These are phyloP conservation scores for Apiotrichum porosum DNA, from an alignment of 1,284 basidiomycete genomes.

Conservation along the genomic window DNA sequence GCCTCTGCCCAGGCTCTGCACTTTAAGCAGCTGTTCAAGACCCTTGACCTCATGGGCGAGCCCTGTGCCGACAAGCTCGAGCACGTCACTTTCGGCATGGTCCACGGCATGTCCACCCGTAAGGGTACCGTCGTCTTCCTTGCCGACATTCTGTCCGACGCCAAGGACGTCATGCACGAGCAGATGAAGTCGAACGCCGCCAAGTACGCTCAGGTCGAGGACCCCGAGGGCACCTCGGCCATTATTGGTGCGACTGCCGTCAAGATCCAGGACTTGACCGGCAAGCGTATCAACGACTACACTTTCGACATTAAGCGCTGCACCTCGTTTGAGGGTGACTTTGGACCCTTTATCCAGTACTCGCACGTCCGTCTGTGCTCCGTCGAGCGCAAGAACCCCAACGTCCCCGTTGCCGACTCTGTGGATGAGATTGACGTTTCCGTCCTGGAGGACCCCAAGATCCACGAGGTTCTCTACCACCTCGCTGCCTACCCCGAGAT, in stretches of 20 bases:
- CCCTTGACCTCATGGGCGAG: constrained; percentile 84
- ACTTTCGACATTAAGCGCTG: constrained; percentile 92
- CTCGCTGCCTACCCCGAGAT: constrained; percentile 87
- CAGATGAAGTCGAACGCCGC: constrained; percentile 94
- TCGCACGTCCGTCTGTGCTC: constrained; percentile 92
- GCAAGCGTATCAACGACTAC: constrained; percentile 95
- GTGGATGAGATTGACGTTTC: constrained; percentile 65
- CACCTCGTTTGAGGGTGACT: constrained; percentile 95
- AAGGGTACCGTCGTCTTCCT: constrained; percentile 96
- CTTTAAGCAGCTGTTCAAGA: constrained; percentile 89
- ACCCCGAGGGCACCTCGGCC: constrained; percentile 74
- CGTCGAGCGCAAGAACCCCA: constrained; percentile 88
- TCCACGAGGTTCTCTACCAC: constrained; percentile 80
- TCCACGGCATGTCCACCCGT: constrained; percentile 95
- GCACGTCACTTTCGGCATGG: constrained; percentile 86
- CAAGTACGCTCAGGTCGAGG: constrained; percentile 84
- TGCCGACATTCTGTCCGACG: constrained; percentile 89
- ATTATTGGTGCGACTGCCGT: constrained; percentile 94
- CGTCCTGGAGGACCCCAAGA: constrained; percentile 66
- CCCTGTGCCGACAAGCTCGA: constrained; percentile 75
- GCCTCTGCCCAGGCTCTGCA: constrained; percentile 94
- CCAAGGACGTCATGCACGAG: constrained; percentile 87
- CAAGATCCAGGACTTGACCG: constrained; percentile 98
- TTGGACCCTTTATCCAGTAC: constrained; percentile 89
- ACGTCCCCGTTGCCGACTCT: constrained; percentile 64